phyloP scores from a whole-genome alignment of 148 eudicot genomes.

The Chenopodium suecicum region DNA sequence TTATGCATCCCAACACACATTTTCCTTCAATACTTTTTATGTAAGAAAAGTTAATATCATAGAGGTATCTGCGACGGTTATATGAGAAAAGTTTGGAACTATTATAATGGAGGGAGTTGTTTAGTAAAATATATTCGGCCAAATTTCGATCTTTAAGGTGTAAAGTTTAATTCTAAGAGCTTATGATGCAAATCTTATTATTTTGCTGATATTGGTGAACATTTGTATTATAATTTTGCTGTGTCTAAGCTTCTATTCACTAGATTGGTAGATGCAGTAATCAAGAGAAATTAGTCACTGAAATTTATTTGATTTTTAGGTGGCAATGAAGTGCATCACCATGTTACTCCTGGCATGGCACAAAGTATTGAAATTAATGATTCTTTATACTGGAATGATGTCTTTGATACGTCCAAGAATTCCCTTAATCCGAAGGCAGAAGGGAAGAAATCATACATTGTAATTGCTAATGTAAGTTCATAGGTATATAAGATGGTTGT shows the following conservation, averaged over 20 bases:
- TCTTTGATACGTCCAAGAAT: conserved; percentile 29
- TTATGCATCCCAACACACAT: too few relatives aligned
- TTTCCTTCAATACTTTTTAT: too few relatives aligned
- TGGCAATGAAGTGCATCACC: conserved; percentile 25
- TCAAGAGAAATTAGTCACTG: neutral
- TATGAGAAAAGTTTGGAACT: too few relatives aligned
- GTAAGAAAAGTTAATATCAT: too few relatives aligned
- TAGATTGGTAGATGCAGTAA: neutral
- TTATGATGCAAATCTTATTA: too few relatives aligned
- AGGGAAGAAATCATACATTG: conserved; percentile 17
- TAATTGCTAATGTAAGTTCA: conserved; percentile 36
- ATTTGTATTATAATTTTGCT: neutral
- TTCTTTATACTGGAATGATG: conserved; percentile 35
- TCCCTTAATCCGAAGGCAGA: conserved; percentile 26
- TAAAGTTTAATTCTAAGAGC: too few relatives aligned
- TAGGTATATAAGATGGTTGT: neutral
- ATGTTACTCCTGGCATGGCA: conserved; percentile 19
- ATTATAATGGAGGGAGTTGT: too few relatives aligned
- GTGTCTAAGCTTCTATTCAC: neutral
- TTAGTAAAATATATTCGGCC: too few relatives aligned
- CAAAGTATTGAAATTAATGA: conserved; percentile 21
- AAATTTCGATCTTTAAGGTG: too few relatives aligned
- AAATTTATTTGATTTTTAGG: conserved; percentile 29
- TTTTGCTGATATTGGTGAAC: too few relatives aligned
- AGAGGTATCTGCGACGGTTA: too few relatives aligned